Evolutionary conservation across 257 asterid species (phyloP), one percentile per base, ranked within the genome.

Genomic region (Solanum etuberosum): DNA sequence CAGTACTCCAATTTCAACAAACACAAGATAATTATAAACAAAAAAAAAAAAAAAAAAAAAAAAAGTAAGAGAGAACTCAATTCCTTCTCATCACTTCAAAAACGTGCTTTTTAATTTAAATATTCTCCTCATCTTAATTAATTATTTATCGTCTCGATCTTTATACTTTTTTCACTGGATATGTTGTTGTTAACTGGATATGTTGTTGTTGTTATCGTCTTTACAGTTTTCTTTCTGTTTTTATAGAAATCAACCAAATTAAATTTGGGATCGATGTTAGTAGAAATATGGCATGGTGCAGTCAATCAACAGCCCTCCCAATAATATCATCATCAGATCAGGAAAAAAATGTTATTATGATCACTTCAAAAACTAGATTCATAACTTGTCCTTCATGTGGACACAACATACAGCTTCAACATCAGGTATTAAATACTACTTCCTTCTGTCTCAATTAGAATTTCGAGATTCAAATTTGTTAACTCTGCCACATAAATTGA

Each of bases 231-330:
- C 40, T 32, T 70, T 59, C 15, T 37, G 40, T 59, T 34, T 2
- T 37, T 71, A 32, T 29, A 88, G 85, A 90, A 85, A 84, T 84
- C 13, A 14, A 38, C 90, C 93, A 83, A 88, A 73, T 89, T 51
- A 88, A 86, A 59, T 6, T 83, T 88, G 93, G 94, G 88, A 94
- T 91, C 31, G 31, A 38, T 78, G 96, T 91, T 92, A 65, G 67
- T 86, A 92, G 91, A 91, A 78, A 78, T 27, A 95, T 93, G 98
- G 91, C 92, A 90, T 95, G 98, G 97, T 91, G 90, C 16, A 87
- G 86, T 86, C 85, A 88, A 86, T 86, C 92, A 72, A 63, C 84
- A 7, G 51, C 91, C 70, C 91, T 93, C 25, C 94, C 93, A 70
- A 91, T 92, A 34, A 84, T 92, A 48, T 77, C 95, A 35, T 5